Evolutionary conservation across 495 filamentous ascomycete genomes (phyloP), one percentile per base, ranked within the genome.

Genomic region (Sphaerosporella brunnea): DNA sequence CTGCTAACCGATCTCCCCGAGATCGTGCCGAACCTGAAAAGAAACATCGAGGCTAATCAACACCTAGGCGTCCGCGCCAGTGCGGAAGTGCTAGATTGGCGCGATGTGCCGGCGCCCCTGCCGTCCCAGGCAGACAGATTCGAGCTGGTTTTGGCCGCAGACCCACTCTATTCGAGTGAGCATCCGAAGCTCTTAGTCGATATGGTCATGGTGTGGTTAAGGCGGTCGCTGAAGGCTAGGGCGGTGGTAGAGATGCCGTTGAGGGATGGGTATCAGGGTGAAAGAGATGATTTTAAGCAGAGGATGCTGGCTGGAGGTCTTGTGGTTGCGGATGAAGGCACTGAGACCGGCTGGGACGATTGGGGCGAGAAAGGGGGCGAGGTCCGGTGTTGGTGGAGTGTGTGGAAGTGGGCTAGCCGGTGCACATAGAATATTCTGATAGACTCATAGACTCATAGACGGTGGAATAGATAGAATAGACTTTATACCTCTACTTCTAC

Each of bases 41-140:
- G 66, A 41, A 87, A 87, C 52, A 63, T 73, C 4, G 61, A 64
- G 3, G 51, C 66, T 15, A 87, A 85, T 53, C 53, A 59, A 0
- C 62, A 64, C 20, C 58, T 68, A 9, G 56, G 69, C 0, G 49
- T 43, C 13, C 56, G 0, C 56, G 58, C 71, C 11, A 67, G 63
- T 10, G 69, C 70, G 2, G 72, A 66, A n/a, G 67, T 77, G 3
- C 63, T 86, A 18, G 80, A 85, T 54, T 86, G 81, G 81, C 70
- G 69, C 3, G 62, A 67, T 5, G 65, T 68, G 0, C 16, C 40
- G 11, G 40, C 23, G 11, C 46, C 30, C 20, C 23, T 19, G 20
- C 35, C 9, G 24, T 50, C 58, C 11, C 57, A 62, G 11, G 55
- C 62, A 18, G 66, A 68, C 34, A 67, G 65, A 10, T 80, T 75